Conservation (phyloP, 1,284 basidiomycete genomes). For the Malassezia sympodialis region DNA sequence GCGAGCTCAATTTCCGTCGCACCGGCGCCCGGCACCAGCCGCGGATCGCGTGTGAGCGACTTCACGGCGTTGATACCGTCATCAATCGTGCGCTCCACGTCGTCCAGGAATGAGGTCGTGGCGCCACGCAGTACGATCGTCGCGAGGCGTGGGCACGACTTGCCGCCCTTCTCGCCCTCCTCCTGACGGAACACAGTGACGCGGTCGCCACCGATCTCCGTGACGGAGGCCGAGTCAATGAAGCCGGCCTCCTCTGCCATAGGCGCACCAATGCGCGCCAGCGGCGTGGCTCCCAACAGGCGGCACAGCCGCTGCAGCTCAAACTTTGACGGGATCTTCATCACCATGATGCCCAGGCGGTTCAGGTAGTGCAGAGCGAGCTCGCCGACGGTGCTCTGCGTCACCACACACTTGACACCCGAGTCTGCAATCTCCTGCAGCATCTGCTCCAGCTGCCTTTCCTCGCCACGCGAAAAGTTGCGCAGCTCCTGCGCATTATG, state of each 20-base stretch:
- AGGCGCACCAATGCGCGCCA: constrained; percentile 88
- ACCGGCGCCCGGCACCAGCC: constrained; percentile 87
- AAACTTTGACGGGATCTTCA: constrained; percentile 97
- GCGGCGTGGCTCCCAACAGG: constrained; percentile 87
- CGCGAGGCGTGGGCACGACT: constrained; percentile 42
- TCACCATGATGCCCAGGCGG: constrained; percentile 79
- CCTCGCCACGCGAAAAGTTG: constrained; percentile 85
- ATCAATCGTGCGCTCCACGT: constrained; percentile 88
- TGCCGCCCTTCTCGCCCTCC: constrained; percentile 45
- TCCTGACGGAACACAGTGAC: constrained; percentile 87
- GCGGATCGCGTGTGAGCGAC: constrained; percentile 74
- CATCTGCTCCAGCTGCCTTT: constrained; percentile 53
- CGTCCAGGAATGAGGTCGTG: constrained; percentile 86
- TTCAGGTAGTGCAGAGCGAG: constrained; percentile 95
- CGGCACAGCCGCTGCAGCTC: constrained; percentile 86
- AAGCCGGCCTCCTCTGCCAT: constrained; percentile 91
- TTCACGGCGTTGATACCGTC: constrained; percentile 97
- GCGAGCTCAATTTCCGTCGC: constrained; percentile 87
- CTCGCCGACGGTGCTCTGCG: constrained; percentile 84
- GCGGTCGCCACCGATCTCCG: constrained; percentile 93
- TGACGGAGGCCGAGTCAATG: constrained; percentile 86
- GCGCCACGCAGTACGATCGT: constrained; percentile 58
- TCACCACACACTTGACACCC: constrained; percentile 85
- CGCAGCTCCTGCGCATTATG: constrained; percentile 89
- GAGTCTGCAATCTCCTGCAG: constrained; percentile 92